Percentiles rank a stretch among this genome's conserved stretches.
phyloP scores from a whole-genome alignment of 768 basidiomycete species.

The Cystoderma amianthinum region DNA sequence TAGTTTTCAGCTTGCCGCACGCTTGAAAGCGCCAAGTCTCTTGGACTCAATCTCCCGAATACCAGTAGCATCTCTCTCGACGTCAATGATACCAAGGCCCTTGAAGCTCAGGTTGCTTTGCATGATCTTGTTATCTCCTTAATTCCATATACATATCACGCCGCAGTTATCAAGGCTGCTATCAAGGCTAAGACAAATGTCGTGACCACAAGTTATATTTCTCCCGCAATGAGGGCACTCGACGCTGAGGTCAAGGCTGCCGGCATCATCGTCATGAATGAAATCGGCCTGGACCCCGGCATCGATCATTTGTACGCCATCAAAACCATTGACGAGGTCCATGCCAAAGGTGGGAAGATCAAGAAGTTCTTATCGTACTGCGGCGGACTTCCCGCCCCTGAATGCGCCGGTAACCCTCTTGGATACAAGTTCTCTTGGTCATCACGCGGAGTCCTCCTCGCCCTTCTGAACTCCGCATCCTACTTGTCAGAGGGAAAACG shows the following conservation, averaged over 20 bases:
- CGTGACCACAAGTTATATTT: conserved; percentile 95
- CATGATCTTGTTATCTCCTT: conserved; percentile 94
- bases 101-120: conserved; percentile 75
- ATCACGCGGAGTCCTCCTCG: conserved; percentile 87
- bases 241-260: conserved; percentile 76
- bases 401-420: conserved; percentile 88
- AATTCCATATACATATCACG: conserved; percentile 93
- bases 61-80: conserved; percentile 78
- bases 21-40: conserved; percentile 62
- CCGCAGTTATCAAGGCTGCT: conserved; percentile 84
- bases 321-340: conserved; percentile 91
- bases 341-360: conserved; percentile 92
- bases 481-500: conserved; percentile 65
- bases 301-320: conserved; percentile 92
- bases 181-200: conserved; percentile 88
- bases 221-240: conserved; percentile 83
- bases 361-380: conserved; percentile 93
- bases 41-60: conserved; percentile 62
- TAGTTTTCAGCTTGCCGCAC: conserved; percentile 73
- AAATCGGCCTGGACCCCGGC: conserved; percentile 95
- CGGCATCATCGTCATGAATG: conserved; percentile 93
- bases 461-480: conserved; percentile 85
- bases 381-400: conserved; percentile 91
- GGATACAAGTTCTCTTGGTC: conserved; percentile 99
- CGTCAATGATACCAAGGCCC: conserved; percentile 59